These are phyloP conservation scores for Barnettozyma sucrosica DNA, from an alignment of 805 yeast species.

Conservation along the genomic window DNA sequence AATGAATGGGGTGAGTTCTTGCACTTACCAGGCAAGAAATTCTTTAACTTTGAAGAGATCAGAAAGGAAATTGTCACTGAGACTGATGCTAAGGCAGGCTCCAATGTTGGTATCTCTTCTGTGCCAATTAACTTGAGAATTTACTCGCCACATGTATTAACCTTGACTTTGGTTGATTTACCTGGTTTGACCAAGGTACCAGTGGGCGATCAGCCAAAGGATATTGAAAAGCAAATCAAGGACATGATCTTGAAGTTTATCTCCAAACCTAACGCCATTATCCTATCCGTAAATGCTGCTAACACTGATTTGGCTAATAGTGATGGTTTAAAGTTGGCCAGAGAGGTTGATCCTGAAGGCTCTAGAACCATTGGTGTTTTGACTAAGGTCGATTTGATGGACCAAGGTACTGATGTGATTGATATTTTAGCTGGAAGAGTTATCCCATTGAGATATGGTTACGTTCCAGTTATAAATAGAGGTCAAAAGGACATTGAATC, in stretches of 20 bases:
- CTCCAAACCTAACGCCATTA: slow-evolving; percentile 91
- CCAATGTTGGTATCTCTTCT: slow-evolving; percentile 84
- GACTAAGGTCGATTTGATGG: slow-evolving; percentile 96
- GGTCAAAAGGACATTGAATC: slow-evolving; percentile 94
- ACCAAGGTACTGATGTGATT: slow-evolving; percentile 93
- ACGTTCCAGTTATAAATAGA: slow-evolving; percentile 94
- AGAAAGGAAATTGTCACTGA: slow-evolving; percentile 88
- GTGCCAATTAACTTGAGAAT: slow-evolving; percentile 91
- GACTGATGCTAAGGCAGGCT: slow-evolving; percentile 78
- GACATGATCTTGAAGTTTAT: slow-evolving; percentile 91
- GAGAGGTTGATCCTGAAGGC: slow-evolving; percentile 98
- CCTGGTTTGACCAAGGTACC: slow-evolving; percentile 99
- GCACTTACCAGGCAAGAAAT: slow-evolving; percentile 84
- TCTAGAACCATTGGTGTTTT: slow-evolving; percentile 93
- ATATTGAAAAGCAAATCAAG: slow-evolving; percentile 89
- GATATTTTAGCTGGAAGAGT: slow-evolving; percentile 95
- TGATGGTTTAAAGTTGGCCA: slow-evolving; percentile 91
- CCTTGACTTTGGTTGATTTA: slow-evolving; percentile 89
- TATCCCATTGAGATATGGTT: slow-evolving; percentile 91
- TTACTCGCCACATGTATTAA: slow-evolving; percentile 88
- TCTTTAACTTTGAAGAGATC: slow-evolving; percentile 83
- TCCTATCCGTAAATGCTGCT: slow-evolving; percentile 91
- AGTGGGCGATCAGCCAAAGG: slow-evolving; percentile 98
- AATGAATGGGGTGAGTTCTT: slow-evolving; percentile 98
- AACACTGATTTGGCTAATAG: slow-evolving; percentile 96